phyloP scores from a whole-genome alignment of 768 basidiomycete genomes.

The Pholiota molesta region DNA sequence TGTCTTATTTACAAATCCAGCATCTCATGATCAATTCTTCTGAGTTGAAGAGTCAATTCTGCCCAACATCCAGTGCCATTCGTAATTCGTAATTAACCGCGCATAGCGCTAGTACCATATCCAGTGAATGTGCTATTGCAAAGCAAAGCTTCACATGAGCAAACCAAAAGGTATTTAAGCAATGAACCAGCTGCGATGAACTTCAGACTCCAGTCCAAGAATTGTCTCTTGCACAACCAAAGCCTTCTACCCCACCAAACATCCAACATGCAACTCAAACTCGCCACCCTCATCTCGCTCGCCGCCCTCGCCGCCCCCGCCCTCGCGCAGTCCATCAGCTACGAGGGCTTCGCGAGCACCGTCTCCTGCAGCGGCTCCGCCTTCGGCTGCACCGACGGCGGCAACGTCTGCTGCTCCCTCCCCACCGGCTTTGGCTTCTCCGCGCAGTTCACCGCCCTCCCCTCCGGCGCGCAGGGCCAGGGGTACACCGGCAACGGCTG shows the following conservation, averaged over 20 bases:
- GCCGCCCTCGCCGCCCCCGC: neutral
- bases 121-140: too few species aligned
- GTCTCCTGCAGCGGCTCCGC: slow-evolving; percentile 16
- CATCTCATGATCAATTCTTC: too few species aligned
- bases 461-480: slow-evolving; percentile 17
- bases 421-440: slow-evolving; percentile 22
- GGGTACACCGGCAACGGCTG: slow-evolving; percentile 13
- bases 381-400: slow-evolving; percentile 19
- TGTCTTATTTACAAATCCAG: too few species aligned
- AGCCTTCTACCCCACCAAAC: neutral
- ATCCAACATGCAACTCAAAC: neutral
- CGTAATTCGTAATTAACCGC: too few species aligned
- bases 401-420: slow-evolving; percentile 18
- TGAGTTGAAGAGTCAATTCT: too few species aligned
- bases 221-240: too few species aligned
- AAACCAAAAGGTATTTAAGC: too few species aligned
- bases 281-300: neutral
- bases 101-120: too few species aligned
- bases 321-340: slow-evolving; percentile 3
- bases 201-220: too few species aligned
- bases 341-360: slow-evolving; percentile 15
- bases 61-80: too few species aligned
- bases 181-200: too few species aligned
- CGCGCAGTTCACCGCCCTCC: slow-evolving; percentile 17
- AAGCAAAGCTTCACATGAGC: too few species aligned